phyloP scores from a whole-genome alignment of 176 grass and related monocot genomes.

The Aegilops sharonensis region DNA sequence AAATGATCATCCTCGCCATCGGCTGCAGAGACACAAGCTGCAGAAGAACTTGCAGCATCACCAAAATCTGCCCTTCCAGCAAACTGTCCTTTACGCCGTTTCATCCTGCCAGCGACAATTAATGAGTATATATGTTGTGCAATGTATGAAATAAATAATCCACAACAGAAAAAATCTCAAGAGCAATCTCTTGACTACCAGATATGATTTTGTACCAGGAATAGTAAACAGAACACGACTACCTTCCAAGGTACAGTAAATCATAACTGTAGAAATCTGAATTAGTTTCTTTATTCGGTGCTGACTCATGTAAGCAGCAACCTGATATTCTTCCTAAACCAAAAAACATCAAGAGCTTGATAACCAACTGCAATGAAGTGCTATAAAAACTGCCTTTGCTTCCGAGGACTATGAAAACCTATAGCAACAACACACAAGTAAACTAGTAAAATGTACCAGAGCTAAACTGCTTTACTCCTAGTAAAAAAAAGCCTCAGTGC shows the following conservation, averaged over 20 bases:
- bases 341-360: not conserved
- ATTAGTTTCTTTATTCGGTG: slow-evolving; percentile 4
- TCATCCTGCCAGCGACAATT: slow-evolving; percentile 48
- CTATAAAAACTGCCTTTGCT: not conserved
- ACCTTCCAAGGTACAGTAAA: slow-evolving; percentile 3
- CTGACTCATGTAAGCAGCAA: not conserved
- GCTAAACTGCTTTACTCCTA: not conserved
- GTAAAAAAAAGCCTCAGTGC: not conserved
- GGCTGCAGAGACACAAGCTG: slow-evolving; percentile 31
- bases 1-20: slow-evolving; percentile 42
- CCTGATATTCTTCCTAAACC: slow-evolving; percentile 10
- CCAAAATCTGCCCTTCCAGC: slow-evolving; percentile 50
- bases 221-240: slow-evolving; percentile 11
- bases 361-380: slow-evolving; percentile 19
- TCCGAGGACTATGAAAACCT: not conserved
- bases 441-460: not conserved
- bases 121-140: slow-evolving; percentile 4
- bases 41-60: slow-evolving; percentile 42
- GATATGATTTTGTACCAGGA: slow-evolving; percentile 5
- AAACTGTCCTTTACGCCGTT: slow-evolving; percentile 58
- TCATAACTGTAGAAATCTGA: not conserved
- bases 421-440: not conserved
- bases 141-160: slow-evolving; percentile 23
- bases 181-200: not conserved
- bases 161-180: not conserved